These are phyloP conservation scores for Zea luxurians DNA, from an alignment of 176 grass and related monocot species.

Conservation along the genomic window DNA sequence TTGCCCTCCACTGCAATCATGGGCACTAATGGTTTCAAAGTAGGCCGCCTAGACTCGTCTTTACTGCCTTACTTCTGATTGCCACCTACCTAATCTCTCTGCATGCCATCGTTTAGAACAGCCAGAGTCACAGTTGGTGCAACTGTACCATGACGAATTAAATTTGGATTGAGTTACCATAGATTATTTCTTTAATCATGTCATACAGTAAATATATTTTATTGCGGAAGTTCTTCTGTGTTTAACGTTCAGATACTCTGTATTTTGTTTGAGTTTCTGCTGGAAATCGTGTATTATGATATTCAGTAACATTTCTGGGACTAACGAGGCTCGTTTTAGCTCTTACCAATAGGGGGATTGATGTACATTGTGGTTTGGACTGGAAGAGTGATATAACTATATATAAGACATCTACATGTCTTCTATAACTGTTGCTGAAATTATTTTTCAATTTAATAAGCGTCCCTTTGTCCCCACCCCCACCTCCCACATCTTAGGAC, in stretches of 20 bases:
- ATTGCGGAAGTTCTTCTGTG: not conserved
- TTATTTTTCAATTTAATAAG: not conserved
- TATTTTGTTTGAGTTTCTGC: not conserved
- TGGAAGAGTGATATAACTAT: slow-evolving; percentile 1
- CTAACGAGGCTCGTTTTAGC: not conserved
- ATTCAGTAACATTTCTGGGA: not conserved
- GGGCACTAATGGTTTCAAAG: not conserved
- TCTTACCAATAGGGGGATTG: not conserved
- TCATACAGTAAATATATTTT: not conserved
- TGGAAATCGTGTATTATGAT: not conserved
- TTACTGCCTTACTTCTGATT: not conserved
- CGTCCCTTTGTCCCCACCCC: not conserved
- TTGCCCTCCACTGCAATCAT: not conserved
- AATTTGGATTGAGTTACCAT: slow-evolving; percentile 10
- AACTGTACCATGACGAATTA: slow-evolving; percentile 4
- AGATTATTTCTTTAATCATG: slow-evolving; percentile 4
- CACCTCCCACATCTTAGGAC: not conserved
- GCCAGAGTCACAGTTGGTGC: not conserved
- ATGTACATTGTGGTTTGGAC: not conserved
- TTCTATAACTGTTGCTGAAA: slow-evolving; percentile 15
- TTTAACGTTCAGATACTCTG: not conserved
- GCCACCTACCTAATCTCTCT: not conserved
- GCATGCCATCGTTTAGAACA: not conserved
- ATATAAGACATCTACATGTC: not conserved
- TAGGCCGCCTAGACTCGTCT: not conserved